Base-by-base conservation (phyloP, 805 yeast species). In the Tetrapisispora fleetii region DNA sequence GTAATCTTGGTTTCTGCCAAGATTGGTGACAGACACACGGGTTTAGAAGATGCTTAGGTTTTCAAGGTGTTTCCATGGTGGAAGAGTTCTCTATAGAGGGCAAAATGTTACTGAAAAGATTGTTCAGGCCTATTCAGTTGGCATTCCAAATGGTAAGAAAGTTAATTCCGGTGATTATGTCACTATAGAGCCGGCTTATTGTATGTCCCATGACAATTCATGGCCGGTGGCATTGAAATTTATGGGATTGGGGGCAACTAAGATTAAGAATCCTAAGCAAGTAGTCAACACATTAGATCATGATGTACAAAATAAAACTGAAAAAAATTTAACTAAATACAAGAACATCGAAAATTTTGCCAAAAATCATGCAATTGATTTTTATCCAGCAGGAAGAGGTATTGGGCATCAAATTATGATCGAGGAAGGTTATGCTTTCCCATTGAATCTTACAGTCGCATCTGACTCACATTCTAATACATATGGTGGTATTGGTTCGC, bases 171-270 rank as follows among this genome's bases (percentile, higher is more conserved):
- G 98, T 14, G 99, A 93, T 70, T 93, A 90, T 69, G 98, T 95
- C 46, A 80, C 96, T 2, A 91, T 93, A 63, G 77, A 73, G 59
- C 99, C 99, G 3, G 91, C 95, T 2, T 95, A 93, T 71, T 95
- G 97, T 67, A 93, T 93, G 99, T 88, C 98, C 16, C 99, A 93
- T 67, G 99, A 93, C 68, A 93, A 93, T 69, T 83, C 97, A 40
- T 95, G 99, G 99, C 99, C 99, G 0, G 97, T 93, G 17, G 99
- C 99, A 0, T 75, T 91, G 62, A 93, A 93, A 70, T 93, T 93
- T 71, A 87, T 79, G 81, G 95, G 95, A 6, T 75, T 93, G 36
- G 99, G 99, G 1, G 97, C 97, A 36, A 78, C 79, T 19, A 73
- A 79, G 52, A 86, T 93, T 50, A 79, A 82, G 56, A 85, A 93